Evolutionary conservation across 2,329 filamentous ascomycete genomes (phyloP).

Genomic region (Eutypa lata): DNA sequence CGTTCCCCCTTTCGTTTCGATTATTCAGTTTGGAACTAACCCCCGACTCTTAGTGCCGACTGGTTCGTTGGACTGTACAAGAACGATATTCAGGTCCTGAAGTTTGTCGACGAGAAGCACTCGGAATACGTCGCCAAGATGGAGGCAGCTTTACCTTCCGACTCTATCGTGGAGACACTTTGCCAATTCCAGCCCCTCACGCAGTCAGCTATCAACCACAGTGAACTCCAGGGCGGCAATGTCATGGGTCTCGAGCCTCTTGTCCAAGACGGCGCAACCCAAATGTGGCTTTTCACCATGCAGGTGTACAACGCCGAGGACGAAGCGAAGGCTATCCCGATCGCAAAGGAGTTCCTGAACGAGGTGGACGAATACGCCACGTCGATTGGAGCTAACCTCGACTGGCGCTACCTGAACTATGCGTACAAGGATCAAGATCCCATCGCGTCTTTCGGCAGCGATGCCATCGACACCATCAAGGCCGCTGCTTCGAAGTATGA

Average conservation of each 20-base stretch:
- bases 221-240: constrained; percentile 25
- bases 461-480: constrained; percentile 25
- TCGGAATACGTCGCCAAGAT: constrained; percentile 25
- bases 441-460: constrained; percentile 30
- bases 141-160: constrained; percentile 19
- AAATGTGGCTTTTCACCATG: constrained; percentile 35
- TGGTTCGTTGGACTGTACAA: constrained; percentile 31
- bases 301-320: constrained; percentile 36
- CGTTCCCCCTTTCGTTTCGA: neutral
- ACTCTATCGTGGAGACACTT: constrained; percentile 22
- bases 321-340: constrained; percentile 28
- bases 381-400: neutral
- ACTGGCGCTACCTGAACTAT: constrained; percentile 39
- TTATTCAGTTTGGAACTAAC: constrained; percentile 6
- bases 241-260: constrained; percentile 29
- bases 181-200: constrained; percentile 32
- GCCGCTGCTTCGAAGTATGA: constrained; percentile 23
- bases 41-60: constrained; percentile 18
- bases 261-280: constrained; percentile 32
- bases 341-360: constrained; percentile 19
- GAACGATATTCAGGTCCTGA: constrained; percentile 26
- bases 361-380: constrained; percentile 8
- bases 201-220: constrained; percentile 22
- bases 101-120: constrained; percentile 28
- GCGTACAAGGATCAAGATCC: constrained; percentile 32